phyloP scores from a whole-genome alignment of 169 alveolate species.

The Sarcocystis neurona region DNA sequence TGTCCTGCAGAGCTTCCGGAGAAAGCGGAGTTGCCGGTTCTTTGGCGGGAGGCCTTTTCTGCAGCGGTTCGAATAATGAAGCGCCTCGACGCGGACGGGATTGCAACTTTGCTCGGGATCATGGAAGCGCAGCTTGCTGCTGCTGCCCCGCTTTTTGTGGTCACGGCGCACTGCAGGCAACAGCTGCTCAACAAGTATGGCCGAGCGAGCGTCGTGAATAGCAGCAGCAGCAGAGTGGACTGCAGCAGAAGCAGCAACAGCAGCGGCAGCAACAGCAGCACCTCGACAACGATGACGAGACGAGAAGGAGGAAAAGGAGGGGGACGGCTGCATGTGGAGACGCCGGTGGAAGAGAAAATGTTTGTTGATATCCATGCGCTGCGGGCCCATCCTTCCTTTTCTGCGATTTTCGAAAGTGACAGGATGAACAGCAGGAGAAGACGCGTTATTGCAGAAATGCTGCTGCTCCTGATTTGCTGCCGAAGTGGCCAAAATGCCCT shows the following conservation, averaged over 20 bases:
- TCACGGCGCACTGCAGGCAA: slow-evolving; percentile 31
- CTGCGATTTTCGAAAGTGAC: neutral
- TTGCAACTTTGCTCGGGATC: neutral
- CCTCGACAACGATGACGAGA: neutral
- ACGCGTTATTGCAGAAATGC: neutral
- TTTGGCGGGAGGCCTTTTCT: slow-evolving; percentile 4
- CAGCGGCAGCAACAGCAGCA: neutral
- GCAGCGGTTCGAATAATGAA: slow-evolving; percentile 28
- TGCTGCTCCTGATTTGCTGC: slow-evolving; percentile 40
- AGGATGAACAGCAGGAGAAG: slow-evolving; percentile 1
- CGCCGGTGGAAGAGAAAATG: neutral
- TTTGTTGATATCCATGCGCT: neutral
- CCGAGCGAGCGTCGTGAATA: no score
- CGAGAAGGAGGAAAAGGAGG: neutral
- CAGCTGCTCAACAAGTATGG: slow-evolving; percentile 45
- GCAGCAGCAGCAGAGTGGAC: neutral
- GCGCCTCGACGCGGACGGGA: slow-evolving; percentile 43
- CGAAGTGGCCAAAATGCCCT: neutral
- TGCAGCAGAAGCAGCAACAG: neutral
- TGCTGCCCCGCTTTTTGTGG: neutral
- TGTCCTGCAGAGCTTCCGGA: neutral
- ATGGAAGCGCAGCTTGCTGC: slow-evolving; percentile 27
- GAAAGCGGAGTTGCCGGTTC: slow-evolving; percentile 7
- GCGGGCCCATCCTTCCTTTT: slow-evolving; percentile 10
- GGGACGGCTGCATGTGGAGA: neutral